Evolutionary conservation across 805 yeast species (phyloP), one percentile per base, ranked within the genome.

Genomic region (Kodamaea laetipori): DNA sequence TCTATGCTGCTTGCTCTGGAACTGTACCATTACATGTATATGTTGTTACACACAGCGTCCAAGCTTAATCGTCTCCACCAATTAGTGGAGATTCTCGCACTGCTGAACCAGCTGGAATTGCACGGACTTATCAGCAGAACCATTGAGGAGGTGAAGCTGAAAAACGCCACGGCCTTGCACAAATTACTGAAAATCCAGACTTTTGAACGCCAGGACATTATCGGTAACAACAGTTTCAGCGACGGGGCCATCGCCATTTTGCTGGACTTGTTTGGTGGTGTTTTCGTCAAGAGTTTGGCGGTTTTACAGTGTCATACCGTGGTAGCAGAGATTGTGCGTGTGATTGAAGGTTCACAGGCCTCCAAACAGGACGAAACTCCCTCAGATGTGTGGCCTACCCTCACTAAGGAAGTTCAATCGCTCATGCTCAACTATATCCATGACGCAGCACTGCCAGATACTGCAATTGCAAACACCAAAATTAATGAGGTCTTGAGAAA

Each of bases 291-390:
- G 57, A 61, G 80, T 41, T 63, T 83, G 31, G 73, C 81, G 17
- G 80, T 86, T 4, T 62, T 88, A 13, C 94, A 87, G 64, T 76
- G 78, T 17, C 90, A 87, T 56, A 71, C 84, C 23, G 81, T 84
- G 1, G 73, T 89, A 4, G 68, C 69, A 47, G 90, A 82, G 48
- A 75, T 85, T 10, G 69, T 77, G 5, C 64, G 66, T 8, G 45
- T 49, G 23, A 60, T 70, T 16, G 43, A 38, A 17, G 38, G 39
- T 4, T 18, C 24, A 3, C 50, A 19, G 13, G 38, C 26, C 11
- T 9, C 25, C 24, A 18, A 34, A 13, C 19, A 30, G 11, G 34
- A 30, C 19, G 10, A 15, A 13, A 4, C 34, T 6, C 15, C 34
- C 7, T n/a, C 15, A 11, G 40, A 37, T 12, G 53, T 63, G 11